These are phyloP conservation scores for Paecilomyces variotii DNA, from an alignment of 2,329 filamentous ascomycete species.

Conservation along the genomic window DNA sequence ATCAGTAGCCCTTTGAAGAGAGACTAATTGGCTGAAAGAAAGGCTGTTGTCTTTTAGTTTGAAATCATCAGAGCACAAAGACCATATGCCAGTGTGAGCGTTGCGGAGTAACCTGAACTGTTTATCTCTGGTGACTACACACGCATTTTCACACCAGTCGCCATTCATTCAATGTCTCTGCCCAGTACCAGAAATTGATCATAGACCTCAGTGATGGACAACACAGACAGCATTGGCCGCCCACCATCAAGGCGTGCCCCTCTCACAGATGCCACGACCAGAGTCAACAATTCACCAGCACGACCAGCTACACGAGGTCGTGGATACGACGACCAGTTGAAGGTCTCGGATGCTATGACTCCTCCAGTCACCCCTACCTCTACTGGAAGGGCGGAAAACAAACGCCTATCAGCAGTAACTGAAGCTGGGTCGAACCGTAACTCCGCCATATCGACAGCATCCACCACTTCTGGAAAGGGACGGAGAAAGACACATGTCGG, in stretches of 20 bases:
- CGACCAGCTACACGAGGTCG: conserved; percentile 10
- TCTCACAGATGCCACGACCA: conserved; percentile 42
- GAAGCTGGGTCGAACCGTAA: conserved; percentile 44
- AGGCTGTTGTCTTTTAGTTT: background rate
- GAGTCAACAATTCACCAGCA: conserved; percentile 37
- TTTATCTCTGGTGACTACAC: background rate
- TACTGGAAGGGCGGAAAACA: conserved; percentile 32
- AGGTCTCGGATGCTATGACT: conserved; percentile 20
- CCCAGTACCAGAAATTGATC: background rate
- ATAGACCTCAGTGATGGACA: conserved; percentile 16
- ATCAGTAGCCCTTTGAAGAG: background rate
- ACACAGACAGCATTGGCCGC: conserved; percentile 4
- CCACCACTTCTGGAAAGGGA: conserved; percentile 46
- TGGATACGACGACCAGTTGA: conserved; percentile 10
- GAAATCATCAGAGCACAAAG: background rate
- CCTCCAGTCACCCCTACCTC: conserved; percentile 10
- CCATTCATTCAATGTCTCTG: background rate
- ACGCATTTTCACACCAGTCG: background rate
- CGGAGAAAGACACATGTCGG: conserved; percentile 70
- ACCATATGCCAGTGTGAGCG: background rate
- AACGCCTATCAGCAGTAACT: conserved; percentile 45
- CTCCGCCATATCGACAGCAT: conserved; percentile 48
- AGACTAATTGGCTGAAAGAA: background rate
- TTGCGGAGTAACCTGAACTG: background rate
- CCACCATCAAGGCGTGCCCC: conserved; percentile 26